These are phyloP conservation scores for Pichia pseudocactophila DNA, from an alignment of 805 yeast species.

Conservation along the genomic window DNA sequence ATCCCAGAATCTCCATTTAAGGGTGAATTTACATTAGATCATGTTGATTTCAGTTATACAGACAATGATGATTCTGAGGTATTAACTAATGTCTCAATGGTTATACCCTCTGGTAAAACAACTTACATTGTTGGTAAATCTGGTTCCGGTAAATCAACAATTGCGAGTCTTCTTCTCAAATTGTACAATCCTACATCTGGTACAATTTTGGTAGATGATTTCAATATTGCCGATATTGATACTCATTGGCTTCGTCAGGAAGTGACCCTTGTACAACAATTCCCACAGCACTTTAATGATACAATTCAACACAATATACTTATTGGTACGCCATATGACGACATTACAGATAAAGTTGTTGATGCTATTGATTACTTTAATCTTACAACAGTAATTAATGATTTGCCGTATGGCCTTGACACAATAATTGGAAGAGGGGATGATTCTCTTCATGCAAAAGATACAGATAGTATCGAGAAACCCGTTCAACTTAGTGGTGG, in stretches of 20 bases:
- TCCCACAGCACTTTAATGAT: conserved; percentile 54
- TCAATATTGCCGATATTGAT: conserved; percentile 35
- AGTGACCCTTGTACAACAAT: conserved; percentile 69
- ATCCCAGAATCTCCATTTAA: conserved; percentile 19
- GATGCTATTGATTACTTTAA: conserved; percentile 46
- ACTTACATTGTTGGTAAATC: conserved; percentile 77
- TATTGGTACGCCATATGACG: conserved; percentile 12
- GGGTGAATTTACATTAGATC: conserved; percentile 46
- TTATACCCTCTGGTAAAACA: conserved; percentile 35
- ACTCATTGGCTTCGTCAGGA: conserved; percentile 48
- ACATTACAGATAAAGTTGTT: conserved; percentile 23
- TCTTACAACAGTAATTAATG: conserved; percentile 39
- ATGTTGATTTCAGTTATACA: conserved; percentile 55
- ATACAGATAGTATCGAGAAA: not conserved
- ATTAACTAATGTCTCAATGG: conserved; percentile 38
- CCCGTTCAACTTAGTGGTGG: conserved; percentile 72
- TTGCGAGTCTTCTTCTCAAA: conserved; percentile 52
- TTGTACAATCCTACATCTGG: conserved; percentile 55
- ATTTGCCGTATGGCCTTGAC: conserved; percentile 46
- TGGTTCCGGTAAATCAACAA: conserved; percentile 90
- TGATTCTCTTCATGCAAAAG: too few species aligned
- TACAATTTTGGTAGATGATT: conserved; percentile 46
- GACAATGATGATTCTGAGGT: conserved; percentile 21
- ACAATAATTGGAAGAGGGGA: conserved; percentile 32
- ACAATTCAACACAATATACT: conserved; percentile 55